These are phyloP conservation scores for Tolypocladium amazonense DNA, from an alignment of 2,329 filamentous ascomycete species.

Conservation along the genomic window DNA sequence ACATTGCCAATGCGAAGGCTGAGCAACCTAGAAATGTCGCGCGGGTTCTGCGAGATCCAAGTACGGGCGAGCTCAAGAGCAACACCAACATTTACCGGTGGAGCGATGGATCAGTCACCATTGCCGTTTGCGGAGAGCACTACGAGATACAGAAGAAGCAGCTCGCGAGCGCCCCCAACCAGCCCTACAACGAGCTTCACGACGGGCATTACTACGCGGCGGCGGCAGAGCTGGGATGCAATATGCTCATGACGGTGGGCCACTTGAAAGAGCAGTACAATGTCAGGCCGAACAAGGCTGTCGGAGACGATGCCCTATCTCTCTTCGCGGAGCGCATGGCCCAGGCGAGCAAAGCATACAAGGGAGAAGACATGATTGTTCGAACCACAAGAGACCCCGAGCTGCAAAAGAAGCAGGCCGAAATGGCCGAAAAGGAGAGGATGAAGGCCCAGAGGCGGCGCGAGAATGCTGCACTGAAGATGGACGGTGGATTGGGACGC, in stretches of 20 bases:
- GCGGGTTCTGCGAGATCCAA: conserved; percentile 57
- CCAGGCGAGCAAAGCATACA: conserved; percentile 45
- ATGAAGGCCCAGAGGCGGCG: conserved; percentile 54
- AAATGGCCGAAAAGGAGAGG: conserved; percentile 64
- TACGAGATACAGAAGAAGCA: conserved; percentile 64
- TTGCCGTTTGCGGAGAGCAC: conserved; percentile 65
- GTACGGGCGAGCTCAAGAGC: conserved; percentile 57
- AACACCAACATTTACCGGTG: conserved; percentile 67
- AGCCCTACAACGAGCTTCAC: conserved; percentile 53
- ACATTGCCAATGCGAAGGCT: conserved; percentile 41
- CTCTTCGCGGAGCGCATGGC: conserved; percentile 58
- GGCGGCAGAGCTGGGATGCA: conserved; percentile 57
- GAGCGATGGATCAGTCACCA: conserved; percentile 69
- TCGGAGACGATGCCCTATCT: conserved; percentile 62
- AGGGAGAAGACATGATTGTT: conserved; percentile 55
- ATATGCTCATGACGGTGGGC: conserved; percentile 60
- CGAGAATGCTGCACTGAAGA: conserved; percentile 56
- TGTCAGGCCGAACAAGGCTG: conserved; percentile 54
- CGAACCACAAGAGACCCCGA: conserved; percentile 65
- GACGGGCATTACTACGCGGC: conserved; percentile 71
- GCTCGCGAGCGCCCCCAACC: conserved; percentile 50
- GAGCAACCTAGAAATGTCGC: conserved; percentile 53
- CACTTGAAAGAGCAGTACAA: conserved; percentile 66
- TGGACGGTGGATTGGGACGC: conserved; percentile 45
- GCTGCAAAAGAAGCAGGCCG: conserved; percentile 61